Evolutionary conservation across 2,329 filamentous ascomycete species (phyloP).

Genomic region (Trichoderma endophyticum): DNA sequence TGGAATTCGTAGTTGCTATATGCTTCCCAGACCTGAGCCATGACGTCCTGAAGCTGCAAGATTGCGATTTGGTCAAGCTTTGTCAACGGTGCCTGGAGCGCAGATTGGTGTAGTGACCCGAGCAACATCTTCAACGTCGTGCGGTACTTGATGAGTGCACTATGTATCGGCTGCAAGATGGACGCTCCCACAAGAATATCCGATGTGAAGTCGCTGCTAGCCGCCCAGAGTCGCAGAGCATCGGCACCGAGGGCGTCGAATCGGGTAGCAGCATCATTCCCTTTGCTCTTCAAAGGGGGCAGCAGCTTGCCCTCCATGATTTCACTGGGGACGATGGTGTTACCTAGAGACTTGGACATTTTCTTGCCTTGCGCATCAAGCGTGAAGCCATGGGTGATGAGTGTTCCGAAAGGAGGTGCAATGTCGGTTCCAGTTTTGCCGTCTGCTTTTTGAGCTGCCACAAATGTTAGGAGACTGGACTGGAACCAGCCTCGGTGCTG

Average conservation of each 20-base stretch:
- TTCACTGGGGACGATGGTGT: conserved; percentile 74
- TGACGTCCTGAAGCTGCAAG: conserved; percentile 66
- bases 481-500: conserved; percentile 99
- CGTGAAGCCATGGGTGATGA: conserved; percentile 96
- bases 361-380: conserved; percentile 88
- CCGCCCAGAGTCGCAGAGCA: conserved; percentile 84
- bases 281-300: conserved; percentile 63
- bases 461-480: conserved; percentile 84
- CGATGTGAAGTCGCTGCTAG: conserved; percentile 84
- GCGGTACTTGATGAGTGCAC: conserved; percentile 78
- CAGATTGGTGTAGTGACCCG: conserved; percentile 63
- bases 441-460: conserved; percentile 57
- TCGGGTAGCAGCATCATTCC: conserved; percentile 40
- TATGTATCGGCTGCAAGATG: conserved; percentile 73
- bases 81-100: conserved; percentile 50
- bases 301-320: conserved; percentile 83
- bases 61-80: conserved; percentile 72
- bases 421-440: conserved; percentile 28
- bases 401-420: conserved; percentile 70
- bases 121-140: conserved; percentile 88
- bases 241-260: conserved; percentile 80
- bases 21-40: conserved; percentile 60
- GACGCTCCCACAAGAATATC: conserved; percentile 80
- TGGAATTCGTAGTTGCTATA: conserved; percentile 78
- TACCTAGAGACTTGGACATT: conserved; percentile 97